These are phyloP conservation scores for Pichiaceae sp. DNA, from an alignment of 1,139 yeast genomes.

Conservation along the genomic window DNA sequence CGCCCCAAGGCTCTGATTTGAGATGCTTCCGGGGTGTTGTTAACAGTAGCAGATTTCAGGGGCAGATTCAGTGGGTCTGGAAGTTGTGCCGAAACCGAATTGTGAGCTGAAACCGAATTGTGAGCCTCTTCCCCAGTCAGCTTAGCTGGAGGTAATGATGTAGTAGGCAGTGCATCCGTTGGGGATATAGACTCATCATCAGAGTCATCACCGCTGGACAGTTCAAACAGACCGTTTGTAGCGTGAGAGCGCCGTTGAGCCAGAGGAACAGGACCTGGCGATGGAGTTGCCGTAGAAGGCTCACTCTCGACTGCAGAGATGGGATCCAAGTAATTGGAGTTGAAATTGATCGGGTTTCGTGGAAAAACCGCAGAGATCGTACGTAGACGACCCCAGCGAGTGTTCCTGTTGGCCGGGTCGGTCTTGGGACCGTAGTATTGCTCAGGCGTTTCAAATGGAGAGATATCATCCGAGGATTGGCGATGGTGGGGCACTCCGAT, in stretches of 20 bases:
- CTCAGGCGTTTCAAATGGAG: constrained; percentile 64
- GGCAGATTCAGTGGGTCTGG: background rate
- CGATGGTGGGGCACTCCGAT: constrained; percentile 16
- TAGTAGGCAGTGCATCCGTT: background rate
- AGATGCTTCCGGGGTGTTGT: background rate
- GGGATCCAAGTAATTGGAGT: constrained; percentile 2
- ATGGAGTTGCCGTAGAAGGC: background rate
- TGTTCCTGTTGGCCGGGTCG: constrained; percentile 38
- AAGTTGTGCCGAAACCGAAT: background rate
- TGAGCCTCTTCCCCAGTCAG: background rate
- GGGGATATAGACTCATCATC: background rate
- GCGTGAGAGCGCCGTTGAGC: background rate
- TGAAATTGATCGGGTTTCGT: constrained; percentile 6
- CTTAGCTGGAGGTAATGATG: background rate
- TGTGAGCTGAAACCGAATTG: background rate
- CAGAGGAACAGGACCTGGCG: background rate
- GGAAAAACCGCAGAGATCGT: constrained; percentile 41
- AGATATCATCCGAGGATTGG: constrained; percentile 33
- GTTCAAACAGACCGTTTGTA: background rate
- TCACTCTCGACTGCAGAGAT: background rate
- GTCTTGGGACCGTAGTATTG: constrained; percentile 62
- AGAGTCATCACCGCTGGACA: background rate
- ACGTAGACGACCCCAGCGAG: constrained; percentile 36
- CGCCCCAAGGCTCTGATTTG: too few species aligned
- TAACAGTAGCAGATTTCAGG: background rate